Conservation (phyloP, 176 grass and related monocot species). For the Thinopyrum elongatum region DNA sequence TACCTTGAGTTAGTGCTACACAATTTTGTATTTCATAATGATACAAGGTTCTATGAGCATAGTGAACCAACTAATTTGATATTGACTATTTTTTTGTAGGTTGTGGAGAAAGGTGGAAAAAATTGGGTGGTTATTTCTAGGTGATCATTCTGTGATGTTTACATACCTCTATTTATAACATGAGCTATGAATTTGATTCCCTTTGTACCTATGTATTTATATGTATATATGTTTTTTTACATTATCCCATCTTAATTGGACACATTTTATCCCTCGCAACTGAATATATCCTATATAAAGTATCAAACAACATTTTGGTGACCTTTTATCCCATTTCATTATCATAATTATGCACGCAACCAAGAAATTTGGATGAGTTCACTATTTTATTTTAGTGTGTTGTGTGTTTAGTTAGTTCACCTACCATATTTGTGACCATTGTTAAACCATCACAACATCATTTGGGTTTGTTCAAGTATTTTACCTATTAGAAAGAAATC, state of each 20-base stretch:
- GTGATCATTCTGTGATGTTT: conserved; percentile 25
- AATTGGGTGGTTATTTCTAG: conserved; percentile 87
- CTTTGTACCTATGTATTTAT: neutral
- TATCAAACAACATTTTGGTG: neutral
- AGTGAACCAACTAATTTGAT: neutral
- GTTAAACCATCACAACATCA: neutral
- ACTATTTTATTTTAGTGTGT: neutral
- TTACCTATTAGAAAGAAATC: no score
- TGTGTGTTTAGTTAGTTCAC: neutral
- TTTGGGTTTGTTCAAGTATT: no score
- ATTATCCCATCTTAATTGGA: neutral
- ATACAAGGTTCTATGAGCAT: neutral
- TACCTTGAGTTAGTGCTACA: no score
- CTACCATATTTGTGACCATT: neutral
- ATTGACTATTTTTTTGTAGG: conserved; percentile 27
- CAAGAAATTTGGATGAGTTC: neutral
- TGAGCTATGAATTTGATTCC: neutral
- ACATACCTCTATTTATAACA: neutral
- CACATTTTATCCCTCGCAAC: no score
- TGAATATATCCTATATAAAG: no score
- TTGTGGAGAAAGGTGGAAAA: conserved; percentile 72
- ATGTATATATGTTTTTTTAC: neutral
- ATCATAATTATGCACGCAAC: neutral
- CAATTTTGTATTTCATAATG: neutral
- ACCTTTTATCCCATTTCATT: neutral